Base-by-base conservation (phyloP, 2,329 filamentous ascomycete species). In the Tothia fuscella region DNA sequence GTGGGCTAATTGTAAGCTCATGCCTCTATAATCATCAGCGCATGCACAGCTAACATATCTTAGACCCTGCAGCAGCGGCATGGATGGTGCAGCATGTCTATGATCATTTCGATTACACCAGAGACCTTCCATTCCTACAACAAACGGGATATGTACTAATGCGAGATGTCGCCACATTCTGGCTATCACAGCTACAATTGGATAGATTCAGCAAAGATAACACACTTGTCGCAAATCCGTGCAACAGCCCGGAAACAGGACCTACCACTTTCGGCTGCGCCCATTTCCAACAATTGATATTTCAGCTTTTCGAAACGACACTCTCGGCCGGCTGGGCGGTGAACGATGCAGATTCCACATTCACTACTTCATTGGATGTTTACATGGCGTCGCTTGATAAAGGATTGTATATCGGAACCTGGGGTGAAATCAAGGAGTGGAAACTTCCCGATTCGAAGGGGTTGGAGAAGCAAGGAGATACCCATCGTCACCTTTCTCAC, bases 11-110 rank as follows among this genome's bases (percentile, higher is more conserved):
- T 63, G 46, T 48, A 41, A 28, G 41, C 24, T 4, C 26, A 29
- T n/a, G 12, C 19, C 14, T 7, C 10, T 13, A n/a, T 9, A 26
- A 7, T 4, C 25, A 37, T 25, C 12, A 28, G 13, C n/a, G n/a
- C n/a, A n/a, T 16, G 13, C 17, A 12, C 21, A 29, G 19, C 20
- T 9, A 24, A 21, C 16, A 41, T n/a, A 38, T 33, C 6, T 54
- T 31, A 60, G 56, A 69, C 48, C 62, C 66, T 21, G 67, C 64
- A 0, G 60, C 68, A 0, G 65, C 67, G 1, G 70, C 71, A 1
- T 78, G 74, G 74, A 67, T 76, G 60, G 74, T 74, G 63, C 68
- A 72, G 45, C 71, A 77, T 47, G 67, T 78, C 2, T 71, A 65
- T 55, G 72, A 78, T 44, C 64, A 71, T 49, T 78, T 65, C 51